These are phyloP conservation scores for Primulina tabacum DNA, from an alignment of 257 asterid genomes.

Conservation along the genomic window DNA sequence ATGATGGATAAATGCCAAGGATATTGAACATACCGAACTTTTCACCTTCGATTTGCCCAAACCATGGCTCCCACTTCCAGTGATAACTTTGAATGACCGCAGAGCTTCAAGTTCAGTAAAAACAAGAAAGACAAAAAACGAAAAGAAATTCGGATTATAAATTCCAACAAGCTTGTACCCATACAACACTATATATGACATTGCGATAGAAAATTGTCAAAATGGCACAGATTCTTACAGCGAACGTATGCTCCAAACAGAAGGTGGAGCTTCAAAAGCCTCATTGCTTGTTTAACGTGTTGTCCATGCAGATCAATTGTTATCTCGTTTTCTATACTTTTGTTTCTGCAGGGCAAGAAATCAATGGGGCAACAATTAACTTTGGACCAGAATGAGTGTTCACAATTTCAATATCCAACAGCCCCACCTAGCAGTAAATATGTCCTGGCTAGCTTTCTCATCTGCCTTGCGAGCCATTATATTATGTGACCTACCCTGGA, in stretches of 20 bases:
- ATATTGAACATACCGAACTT: slow-evolving; percentile 50
- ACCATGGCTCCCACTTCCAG: slow-evolving; percentile 94
- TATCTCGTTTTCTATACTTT: slow-evolving; percentile 58
- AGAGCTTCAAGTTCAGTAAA: slow-evolving; percentile 52
- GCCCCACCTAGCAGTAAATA: slow-evolving; percentile 68
- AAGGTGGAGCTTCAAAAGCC: slow-evolving; percentile 90
- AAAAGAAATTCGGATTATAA: not conserved
- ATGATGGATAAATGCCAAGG: slow-evolving; percentile 2
- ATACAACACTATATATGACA: slow-evolving; percentile 14
- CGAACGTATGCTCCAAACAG: slow-evolving; percentile 86
- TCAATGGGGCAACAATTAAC: slow-evolving; percentile 28
- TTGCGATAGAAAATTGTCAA: not conserved
- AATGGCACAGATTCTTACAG: slow-evolving; percentile 52
- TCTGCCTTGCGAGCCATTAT: slow-evolving; percentile 83
- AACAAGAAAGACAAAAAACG: not conserved
- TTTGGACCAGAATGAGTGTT: slow-evolving; percentile 12
- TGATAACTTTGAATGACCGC: slow-evolving; percentile 76
- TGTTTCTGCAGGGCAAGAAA: slow-evolving; percentile 63
- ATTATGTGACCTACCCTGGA: slow-evolving; percentile 73
- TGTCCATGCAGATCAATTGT: slow-evolving; percentile 98
- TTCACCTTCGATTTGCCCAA: slow-evolving; percentile 87
- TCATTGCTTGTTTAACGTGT: slow-evolving; percentile 85
- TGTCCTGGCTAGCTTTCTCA: slow-evolving; percentile 82
- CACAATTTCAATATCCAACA: slow-evolving; percentile 25
- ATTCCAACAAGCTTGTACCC: slow-evolving; percentile 14